phyloP scores from a whole-genome alignment of 2,329 filamentous ascomycete genomes.

The Leptoxyphium fumago region DNA sequence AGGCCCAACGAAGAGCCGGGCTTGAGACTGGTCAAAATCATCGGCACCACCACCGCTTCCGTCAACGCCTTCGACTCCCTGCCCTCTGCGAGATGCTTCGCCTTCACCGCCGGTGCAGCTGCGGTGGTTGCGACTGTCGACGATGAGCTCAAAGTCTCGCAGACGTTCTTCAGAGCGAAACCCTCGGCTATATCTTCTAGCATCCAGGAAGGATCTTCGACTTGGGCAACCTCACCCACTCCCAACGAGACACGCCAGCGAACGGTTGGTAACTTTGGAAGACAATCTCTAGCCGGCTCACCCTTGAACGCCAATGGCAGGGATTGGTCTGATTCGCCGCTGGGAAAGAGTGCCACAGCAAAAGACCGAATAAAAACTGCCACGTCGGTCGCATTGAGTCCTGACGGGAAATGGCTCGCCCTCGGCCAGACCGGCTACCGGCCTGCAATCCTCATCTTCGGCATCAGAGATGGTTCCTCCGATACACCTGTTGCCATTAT shows the following conservation, averaged over 20 bases:
- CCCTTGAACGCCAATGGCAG: constrained; percentile 22
- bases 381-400: constrained; percentile 77
- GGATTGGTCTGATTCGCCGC: constrained; percentile 42
- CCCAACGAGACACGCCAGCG: constrained; percentile 13
- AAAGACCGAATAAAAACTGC: constrained; percentile 88
- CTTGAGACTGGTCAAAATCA: constrained; percentile 66
- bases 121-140: constrained; percentile 79
- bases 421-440: constrained; percentile 92
- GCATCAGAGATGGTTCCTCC: constrained; percentile 57
- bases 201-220: constrained; percentile 7
- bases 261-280: constrained; percentile 19
- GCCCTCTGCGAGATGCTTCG: constrained; percentile 55
- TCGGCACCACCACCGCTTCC: constrained; percentile 77
- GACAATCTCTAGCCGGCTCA: constrained; percentile 27
- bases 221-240: constrained; percentile 11
- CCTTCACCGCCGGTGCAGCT: constrained; percentile 82
- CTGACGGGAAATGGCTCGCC: constrained; percentile 73
- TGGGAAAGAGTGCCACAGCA: constrained; percentile 66
- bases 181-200: constrained; percentile 6
- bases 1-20: constrained; percentile 27
- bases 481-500: constrained; percentile 75
- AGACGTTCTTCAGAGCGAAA: constrained; percentile 75
- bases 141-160: constrained; percentile 46
- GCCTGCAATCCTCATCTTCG: constrained; percentile 82
- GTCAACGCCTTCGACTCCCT: constrained; percentile 78